Base-by-base conservation (phyloP, 129 eudicot species). In the Chrysanthemum makinoi region DNA sequence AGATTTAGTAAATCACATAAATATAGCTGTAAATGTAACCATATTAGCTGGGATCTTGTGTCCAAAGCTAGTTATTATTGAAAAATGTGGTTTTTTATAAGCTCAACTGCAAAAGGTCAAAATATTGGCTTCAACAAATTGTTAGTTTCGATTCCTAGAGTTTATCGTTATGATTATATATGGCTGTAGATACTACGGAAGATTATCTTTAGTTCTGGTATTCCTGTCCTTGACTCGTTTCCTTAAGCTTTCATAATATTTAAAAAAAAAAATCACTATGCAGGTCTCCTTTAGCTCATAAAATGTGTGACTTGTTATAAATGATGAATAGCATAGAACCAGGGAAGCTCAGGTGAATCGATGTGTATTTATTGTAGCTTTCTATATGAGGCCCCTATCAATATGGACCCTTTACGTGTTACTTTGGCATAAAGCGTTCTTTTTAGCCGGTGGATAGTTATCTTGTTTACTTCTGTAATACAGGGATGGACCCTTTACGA, bases 401-500 rank as follows among this genome's bases (percentile, higher is more conserved):
- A 33, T 39, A 39, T 39, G 10, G 2, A 39, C 46, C 46, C 46
- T 39, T 39, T 39, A 39, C 1, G 44, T 20, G 35, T 20, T 60
- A 15, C 67, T n/a, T 35, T 5, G 51, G 44, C 26, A 33, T 33
- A 7, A 39, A 64, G 11, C 2, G 11, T 64, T 17, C 13, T 30
- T 63, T 33, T 63, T 35, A 35, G 6, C 28, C 17, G 16, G 15
- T 16, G 8, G 43, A 64, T 43, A 39, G 19, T 64, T 5, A 6
- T 17, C 1, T 43, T 35, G 10, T 39, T 26, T 13, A 49, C 30
- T 71, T 60, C 48, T 12, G 28, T 1, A 20, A 64, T 16, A 49
- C 39, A 93, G 98, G 98, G 98, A 68, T 93, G 98, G 96, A 93
- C 98, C 47, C 69, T 93, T 6, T 93, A 35, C 50, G 98, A 93